Base-by-base conservation (phyloP, 768 basidiomycete genomes). In the Royoungia palumana region DNA sequence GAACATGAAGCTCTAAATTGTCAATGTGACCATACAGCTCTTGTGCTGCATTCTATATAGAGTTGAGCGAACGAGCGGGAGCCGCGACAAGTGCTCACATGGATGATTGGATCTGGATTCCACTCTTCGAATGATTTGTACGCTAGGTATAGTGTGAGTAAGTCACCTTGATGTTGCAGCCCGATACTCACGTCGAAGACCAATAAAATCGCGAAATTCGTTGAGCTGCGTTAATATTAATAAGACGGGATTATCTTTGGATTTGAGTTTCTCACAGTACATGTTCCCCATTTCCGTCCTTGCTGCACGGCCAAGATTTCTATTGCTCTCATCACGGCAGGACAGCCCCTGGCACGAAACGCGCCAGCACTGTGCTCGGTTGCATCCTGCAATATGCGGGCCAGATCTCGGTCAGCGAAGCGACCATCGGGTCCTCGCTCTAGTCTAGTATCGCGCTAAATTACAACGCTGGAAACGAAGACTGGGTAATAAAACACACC, bases 1-100 rank as follows among this genome's bases (percentile, higher is more conserved):
- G 39, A 50, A 82, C 87, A 59, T 91, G 78, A 11, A 93, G 78
- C 61, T 92, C 90, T 28, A 92, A 76, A 61, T 87, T 85, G 56
- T 91, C 80, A 47, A 90, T 85, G 53, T 87, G 75, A 39, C 73
- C 75, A 59, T 90, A 89, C 14, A 90, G 73, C 8, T 75, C 68
- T 41, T 77, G 72, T 0, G 90, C 90, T 2, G 83, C 78, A 13
- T 60, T 73, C 84, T 87, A 47, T 21, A 10, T 12, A 41, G 6
- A 7, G 34, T 17, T 58, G 22, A 50, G 53, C 17, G 35, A 25
- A 42, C 10, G 30, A 32, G 1, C 3, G n/a, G 16, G n/a, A n/a
- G 3, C 9, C 11, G 6, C 28, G 27, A 32, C 20, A 8, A 32
- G 28, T 32, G 12, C 79, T 52, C 53, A 83, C 82, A 49, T 77